phyloP scores from a whole-genome alignment of 163 green algal genomes.

The Trebouxiophyceae sp. region DNA sequence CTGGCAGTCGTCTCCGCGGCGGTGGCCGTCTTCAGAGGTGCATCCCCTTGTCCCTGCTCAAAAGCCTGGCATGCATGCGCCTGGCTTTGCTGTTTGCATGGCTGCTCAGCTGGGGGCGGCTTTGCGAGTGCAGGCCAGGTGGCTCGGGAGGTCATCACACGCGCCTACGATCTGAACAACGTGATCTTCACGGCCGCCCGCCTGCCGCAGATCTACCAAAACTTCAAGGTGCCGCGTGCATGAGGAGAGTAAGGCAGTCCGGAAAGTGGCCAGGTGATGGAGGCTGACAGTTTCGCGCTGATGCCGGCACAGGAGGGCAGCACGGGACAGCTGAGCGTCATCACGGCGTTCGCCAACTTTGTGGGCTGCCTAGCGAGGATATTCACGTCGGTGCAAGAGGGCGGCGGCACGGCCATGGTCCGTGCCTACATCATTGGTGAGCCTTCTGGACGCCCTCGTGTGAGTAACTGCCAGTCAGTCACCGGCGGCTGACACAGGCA shows the following conservation, averaged over 20 bases:
- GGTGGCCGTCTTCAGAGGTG: too few species aligned
- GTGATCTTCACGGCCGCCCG: conserved; percentile 61
- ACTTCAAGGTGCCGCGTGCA: too few species aligned
- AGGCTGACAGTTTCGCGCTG: too few species aligned
- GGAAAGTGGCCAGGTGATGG: too few species aligned
- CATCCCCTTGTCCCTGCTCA: too few species aligned
- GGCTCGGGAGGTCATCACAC: conserved; percentile 8
- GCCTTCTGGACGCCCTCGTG: conserved; percentile 6
- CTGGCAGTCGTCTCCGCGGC: too few species aligned
- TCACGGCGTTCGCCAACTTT: conserved; percentile 52
- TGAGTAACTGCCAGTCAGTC: background rate
- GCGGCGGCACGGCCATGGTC: conserved; percentile 67
- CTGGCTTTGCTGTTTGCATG: too few species aligned
- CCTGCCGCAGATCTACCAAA: conserved; percentile 69
- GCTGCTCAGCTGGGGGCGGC: too few species aligned
- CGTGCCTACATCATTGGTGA: conserved; percentile 57
- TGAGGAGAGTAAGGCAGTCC: too few species aligned
- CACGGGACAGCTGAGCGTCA: conserved; percentile 69
- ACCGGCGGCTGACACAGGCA: background rate
- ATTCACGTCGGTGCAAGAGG: conserved; percentile 73
- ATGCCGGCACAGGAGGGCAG: conserved; percentile 15
- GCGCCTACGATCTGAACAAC: conserved; percentile 60
- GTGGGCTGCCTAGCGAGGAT: conserved; percentile 60
- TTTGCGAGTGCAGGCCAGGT: conserved; percentile 21
- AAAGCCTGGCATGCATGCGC: too few species aligned